These are phyloP conservation scores for Hanseniaspora nectarophila DNA, from an alignment of 805 yeast species.

Conservation along the genomic window DNA sequence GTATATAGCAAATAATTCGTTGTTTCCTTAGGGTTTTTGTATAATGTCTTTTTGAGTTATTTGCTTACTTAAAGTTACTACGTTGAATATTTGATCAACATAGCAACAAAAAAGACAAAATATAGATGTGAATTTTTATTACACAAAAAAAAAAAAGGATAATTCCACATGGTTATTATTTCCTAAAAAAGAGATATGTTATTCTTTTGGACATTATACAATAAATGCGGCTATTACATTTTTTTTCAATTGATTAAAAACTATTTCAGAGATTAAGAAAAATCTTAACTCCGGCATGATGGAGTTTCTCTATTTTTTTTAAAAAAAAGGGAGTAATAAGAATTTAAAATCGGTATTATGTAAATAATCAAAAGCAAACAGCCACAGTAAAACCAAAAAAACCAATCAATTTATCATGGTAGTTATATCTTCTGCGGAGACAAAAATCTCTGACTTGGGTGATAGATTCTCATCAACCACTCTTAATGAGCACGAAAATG, in stretches of 20 bases:
- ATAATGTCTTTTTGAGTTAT: no score
- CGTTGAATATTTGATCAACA: no score
- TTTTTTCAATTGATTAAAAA: neutral
- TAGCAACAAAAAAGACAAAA: no score
- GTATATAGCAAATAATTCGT: no score
- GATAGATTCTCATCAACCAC: neutral
- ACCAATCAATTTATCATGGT: neutral
- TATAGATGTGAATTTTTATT: no score
- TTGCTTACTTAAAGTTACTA: no score
- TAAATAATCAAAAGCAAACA: neutral
- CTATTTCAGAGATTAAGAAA: neutral
- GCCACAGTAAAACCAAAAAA: neutral
- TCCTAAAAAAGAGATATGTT: neutral
- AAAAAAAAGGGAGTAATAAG: no score
- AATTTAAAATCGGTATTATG: no score
- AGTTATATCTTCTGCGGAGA: neutral
- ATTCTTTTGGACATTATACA: neutral
- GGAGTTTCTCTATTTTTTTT: no score
- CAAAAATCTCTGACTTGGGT: neutral
- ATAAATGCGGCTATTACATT: neutral
- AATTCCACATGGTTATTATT: neutral
- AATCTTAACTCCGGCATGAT: no score
- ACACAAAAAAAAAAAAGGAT: neutral
- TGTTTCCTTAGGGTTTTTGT: no score
- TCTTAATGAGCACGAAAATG: neutral